These are phyloP conservation scores for Fusarium pseudoanthophilum DNA, from an alignment of 2,329 filamentous ascomycete genomes.

Conservation along the genomic window DNA sequence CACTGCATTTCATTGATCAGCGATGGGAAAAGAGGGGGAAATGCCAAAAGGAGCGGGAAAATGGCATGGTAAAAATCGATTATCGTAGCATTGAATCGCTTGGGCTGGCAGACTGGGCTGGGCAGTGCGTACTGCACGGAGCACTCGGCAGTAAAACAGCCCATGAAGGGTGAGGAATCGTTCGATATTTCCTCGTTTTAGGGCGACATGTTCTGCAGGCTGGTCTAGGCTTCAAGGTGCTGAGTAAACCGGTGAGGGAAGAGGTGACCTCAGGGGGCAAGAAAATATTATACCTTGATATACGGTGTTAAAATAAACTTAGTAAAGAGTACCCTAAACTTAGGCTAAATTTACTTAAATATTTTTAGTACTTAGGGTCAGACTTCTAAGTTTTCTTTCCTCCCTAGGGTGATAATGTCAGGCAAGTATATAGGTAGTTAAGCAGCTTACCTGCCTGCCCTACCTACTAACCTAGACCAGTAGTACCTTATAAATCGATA, in stretches of 20 bases:
- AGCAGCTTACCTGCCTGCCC: not conserved
- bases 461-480: too few relatives aligned
- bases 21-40: not conserved
- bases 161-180: slow-evolving; percentile 31
- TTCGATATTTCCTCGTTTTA: slow-evolving; percentile 28
- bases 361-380: too few relatives aligned
- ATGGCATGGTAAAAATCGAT: slow-evolving; percentile 18
- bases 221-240: not conserved
- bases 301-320: too few relatives aligned
- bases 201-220: slow-evolving; percentile 14
- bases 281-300: too few relatives aligned
- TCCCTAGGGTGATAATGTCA: not conserved
- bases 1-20: slow-evolving; percentile 3
- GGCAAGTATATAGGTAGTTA: too few relatives aligned
- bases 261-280: not conserved
- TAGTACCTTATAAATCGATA: not conserved
- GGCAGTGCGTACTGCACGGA: slow-evolving; percentile 32
- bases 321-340: too few relatives aligned
- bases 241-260: slow-evolving; percentile 8
- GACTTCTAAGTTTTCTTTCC: too few relatives aligned
- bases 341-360: too few relatives aligned
- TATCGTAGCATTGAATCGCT: slow-evolving; percentile 24
- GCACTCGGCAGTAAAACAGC: slow-evolving; percentile 29
- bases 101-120: slow-evolving; percentile 9
- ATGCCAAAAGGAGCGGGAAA: slow-evolving; percentile 7